Conservation (phyloP, 805 yeast genomes). For the Sugiyamaella chiloensis region DNA sequence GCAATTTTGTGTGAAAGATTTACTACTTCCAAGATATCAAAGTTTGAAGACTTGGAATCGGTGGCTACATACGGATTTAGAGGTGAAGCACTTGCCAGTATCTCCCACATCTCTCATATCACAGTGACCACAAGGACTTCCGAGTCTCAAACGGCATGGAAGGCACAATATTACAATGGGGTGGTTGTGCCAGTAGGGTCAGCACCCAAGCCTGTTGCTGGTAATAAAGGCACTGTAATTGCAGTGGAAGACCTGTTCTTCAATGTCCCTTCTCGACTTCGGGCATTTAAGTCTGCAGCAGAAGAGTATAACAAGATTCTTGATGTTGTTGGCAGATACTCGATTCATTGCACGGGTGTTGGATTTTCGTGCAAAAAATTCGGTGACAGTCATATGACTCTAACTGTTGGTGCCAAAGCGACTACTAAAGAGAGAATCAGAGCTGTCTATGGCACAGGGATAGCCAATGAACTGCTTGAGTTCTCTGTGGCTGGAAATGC, state of each 20-base stretch:
- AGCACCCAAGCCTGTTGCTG: slow-evolving; percentile 75
- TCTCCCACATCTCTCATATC: slow-evolving; percentile 83
- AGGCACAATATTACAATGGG: slow-evolving; percentile 66
- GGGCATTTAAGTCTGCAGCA: slow-evolving; percentile 50
- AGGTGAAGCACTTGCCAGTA: slow-evolving; percentile 95
- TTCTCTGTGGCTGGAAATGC: slow-evolving; percentile 37
- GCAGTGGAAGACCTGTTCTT: slow-evolving; percentile 85
- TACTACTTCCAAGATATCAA: slow-evolving; percentile 79
- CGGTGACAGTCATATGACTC: slow-evolving; percentile 68
- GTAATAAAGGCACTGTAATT: slow-evolving; percentile 81
- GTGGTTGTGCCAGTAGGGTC: slow-evolving; percentile 46
- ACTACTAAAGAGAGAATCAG: slow-evolving; percentile 67
- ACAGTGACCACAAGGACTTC: slow-evolving; percentile 72
- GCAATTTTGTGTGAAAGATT: slow-evolving; percentile 83
- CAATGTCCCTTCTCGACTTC: slow-evolving; percentile 75
- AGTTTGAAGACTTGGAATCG: slow-evolving; percentile 68
- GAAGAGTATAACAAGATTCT: slow-evolving; percentile 77
- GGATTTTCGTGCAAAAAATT: slow-evolving; percentile 72
- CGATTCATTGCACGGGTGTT: slow-evolving; percentile 65
- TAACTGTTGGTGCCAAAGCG: slow-evolving; percentile 54
- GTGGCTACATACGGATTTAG: slow-evolving; percentile 88
- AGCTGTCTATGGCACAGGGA: slow-evolving; percentile 61
- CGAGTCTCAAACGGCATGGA: slow-evolving; percentile 65
- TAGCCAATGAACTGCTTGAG: slow-evolving; percentile 63
- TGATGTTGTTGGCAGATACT: slow-evolving; percentile 80